Evolutionary conservation across 345 rosid species (phyloP).

Genomic region (thale cress (Arabidopsis thaliana)): TAIR10.1 NC_003071.7:451501-452000

Average conservation of each 20-base stretch:
- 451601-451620: background rate
- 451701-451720: background rate
- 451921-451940: slow-evolving; percentile 32
- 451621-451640: background rate
- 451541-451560: no score
- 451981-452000: slow-evolving; percentile 25
- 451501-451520: no score
- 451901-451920: slow-evolving; percentile 7
- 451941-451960: background rate
- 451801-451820: background rate
- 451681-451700: background rate
- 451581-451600: background rate
- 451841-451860: no score
- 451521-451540: no score
- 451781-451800: background rate
- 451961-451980: slow-evolving; percentile 20
- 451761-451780: background rate
- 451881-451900: background rate
- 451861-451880: background rate
- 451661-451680: background rate
- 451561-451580: no score
- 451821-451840: background rate
- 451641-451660: background rate
- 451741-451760: background rate
- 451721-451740: background rate